phyloP scores from a whole-genome alignment of 2,329 filamentous ascomycete species.

The Nakataea oryzae region DNA sequence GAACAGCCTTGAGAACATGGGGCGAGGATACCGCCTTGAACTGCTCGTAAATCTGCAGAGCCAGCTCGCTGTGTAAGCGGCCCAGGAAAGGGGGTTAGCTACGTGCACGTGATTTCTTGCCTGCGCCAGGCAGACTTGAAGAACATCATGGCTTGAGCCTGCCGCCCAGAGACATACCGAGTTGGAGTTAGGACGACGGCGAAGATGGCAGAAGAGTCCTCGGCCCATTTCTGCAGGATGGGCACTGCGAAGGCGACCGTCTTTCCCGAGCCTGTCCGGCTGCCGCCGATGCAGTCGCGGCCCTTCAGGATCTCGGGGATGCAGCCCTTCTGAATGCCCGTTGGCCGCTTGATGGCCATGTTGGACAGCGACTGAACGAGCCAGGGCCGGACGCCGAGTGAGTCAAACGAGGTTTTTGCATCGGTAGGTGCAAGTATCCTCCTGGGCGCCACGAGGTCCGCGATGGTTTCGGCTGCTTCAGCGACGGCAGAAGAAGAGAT shows the following conservation, averaged over 20 bases:
- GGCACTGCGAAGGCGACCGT: conserved; percentile 93
- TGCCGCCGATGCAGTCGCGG: conserved; percentile 89
- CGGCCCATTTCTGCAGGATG: conserved; percentile 85
- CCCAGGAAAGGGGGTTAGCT: neutral
- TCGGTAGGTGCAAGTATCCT: conserved; percentile 40
- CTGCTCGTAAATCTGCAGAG: conserved; percentile 93
- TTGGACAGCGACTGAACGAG: conserved; percentile 68
- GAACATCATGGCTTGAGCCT: neutral
- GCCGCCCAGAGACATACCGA: conserved; percentile 32
- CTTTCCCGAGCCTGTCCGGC: conserved; percentile 91
- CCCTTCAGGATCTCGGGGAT: conserved; percentile 90
- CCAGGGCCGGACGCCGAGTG: conserved; percentile 72
- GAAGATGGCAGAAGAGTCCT: conserved; percentile 87
- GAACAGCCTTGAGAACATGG: conserved; percentile 73
- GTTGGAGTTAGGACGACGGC: conserved; percentile 84
- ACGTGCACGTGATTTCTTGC: neutral
- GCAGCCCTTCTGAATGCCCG: conserved; percentile 83
- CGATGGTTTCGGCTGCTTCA: neutral
- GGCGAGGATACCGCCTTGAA: conserved; percentile 85
- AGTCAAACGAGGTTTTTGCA: conserved; percentile 56
- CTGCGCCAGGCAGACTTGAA: neutral
- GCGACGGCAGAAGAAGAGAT: conserved; percentile 1
- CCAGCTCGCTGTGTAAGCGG: conserved; percentile 55
- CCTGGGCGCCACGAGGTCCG: conserved; percentile 3
- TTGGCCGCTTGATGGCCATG: conserved; percentile 78